These are phyloP conservation scores for Amanita rimosa DNA, from an alignment of 768 basidiomycete genomes.

Conservation along the genomic window DNA sequence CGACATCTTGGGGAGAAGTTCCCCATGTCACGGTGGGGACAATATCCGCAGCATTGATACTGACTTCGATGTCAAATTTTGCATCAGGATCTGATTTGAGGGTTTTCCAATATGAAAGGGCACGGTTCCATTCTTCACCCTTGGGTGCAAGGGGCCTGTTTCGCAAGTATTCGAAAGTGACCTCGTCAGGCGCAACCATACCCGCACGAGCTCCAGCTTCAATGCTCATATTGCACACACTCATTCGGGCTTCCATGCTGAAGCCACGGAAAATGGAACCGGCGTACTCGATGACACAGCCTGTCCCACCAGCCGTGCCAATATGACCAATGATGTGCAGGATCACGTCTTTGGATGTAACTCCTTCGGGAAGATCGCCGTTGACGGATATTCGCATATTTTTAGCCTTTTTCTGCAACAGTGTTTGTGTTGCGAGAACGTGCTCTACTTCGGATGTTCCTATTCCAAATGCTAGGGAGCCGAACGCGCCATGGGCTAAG, in stretches of 20 bases:
- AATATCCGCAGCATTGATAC: conserved; percentile 75
- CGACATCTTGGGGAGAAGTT: conserved; percentile 83
- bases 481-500: conserved; percentile 83
- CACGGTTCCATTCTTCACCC: conserved; percentile 77
- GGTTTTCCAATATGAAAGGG: conserved; percentile 78
- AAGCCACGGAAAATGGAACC: conserved; percentile 80
- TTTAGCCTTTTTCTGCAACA: conserved; percentile 79
- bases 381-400: conserved; percentile 91
- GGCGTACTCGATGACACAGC: conserved; percentile 85
- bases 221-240: conserved; percentile 92
- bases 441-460: conserved; percentile 93
- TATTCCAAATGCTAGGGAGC: conserved; percentile 87
- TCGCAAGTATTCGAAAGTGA: conserved; percentile 76
- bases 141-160: conserved; percentile 75
- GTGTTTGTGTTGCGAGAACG: conserved; percentile 85
- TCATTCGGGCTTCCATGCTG: conserved; percentile 88
- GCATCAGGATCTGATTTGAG: conserved; percentile 74
- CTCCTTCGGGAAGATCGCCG: conserved; percentile 69
- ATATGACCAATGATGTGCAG: conserved; percentile 85
- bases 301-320: conserved; percentile 90
- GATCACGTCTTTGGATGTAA: conserved; percentile 85
- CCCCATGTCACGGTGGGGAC: conserved; percentile 91
- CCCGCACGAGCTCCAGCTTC: conserved; percentile 89
- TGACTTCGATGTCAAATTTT: conserved; percentile 74
- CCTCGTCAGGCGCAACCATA: conserved; percentile 85